phyloP scores from a whole-genome alignment of 1,139 yeast species.

The Citeromyces hawaiiensis region DNA sequence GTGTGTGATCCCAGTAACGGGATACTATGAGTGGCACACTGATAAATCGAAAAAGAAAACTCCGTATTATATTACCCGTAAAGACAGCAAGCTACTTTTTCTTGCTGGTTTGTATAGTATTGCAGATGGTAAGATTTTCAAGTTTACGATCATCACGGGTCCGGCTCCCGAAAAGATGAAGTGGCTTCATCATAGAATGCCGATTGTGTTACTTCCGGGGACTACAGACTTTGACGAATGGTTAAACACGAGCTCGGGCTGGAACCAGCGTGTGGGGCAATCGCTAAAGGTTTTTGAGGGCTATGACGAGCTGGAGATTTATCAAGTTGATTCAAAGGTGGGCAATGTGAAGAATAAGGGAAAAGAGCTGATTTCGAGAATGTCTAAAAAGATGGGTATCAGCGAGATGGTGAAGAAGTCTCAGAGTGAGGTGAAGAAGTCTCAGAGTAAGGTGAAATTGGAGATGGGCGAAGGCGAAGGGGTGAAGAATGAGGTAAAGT shows the following conservation, averaged over 20 bases:
- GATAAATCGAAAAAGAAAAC: constrained; percentile 18
- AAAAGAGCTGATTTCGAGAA: constrained; percentile 27
- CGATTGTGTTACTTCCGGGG: constrained; percentile 50
- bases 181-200: constrained; percentile 74
- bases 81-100: constrained; percentile 37
- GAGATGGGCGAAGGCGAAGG: too few species aligned
- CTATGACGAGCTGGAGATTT: constrained; percentile 29
- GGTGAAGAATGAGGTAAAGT: too few species aligned
- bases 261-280: constrained; percentile 25
- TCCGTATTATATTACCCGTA: constrained; percentile 57
- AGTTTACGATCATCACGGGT: constrained; percentile 66
- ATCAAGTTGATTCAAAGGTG: constrained; percentile 47
- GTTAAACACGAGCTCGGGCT: constrained; percentile 28
- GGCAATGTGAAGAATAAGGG: constrained; percentile 48
- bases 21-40: constrained; percentile 75
- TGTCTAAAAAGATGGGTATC: neutral
- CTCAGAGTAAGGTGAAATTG: too few species aligned
- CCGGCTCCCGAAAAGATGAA: constrained; percentile 44
- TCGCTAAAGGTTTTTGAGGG: constrained; percentile 25
- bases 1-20: constrained; percentile 69
- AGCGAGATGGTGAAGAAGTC: neutral
- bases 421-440: neutral
- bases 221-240: constrained; percentile 44
- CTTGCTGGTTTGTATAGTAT: constrained; percentile 54
- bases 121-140: constrained; percentile 22